phyloP scores from a whole-genome alignment of 2,329 filamentous ascomycete species.

The Xylaria sp. region DNA sequence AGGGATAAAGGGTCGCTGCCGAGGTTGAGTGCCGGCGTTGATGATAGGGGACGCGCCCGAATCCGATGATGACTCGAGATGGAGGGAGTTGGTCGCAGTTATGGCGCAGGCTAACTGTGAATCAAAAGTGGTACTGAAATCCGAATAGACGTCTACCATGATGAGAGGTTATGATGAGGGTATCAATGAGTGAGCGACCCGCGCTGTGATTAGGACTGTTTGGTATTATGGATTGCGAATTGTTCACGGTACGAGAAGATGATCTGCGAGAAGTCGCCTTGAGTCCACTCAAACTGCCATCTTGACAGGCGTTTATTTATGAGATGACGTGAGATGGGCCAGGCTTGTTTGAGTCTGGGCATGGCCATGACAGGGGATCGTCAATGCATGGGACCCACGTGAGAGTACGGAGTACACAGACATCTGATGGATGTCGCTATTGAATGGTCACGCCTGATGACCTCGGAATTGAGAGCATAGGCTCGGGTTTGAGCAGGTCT shows the following conservation, averaged over 20 bases:
- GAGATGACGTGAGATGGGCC: neutral
- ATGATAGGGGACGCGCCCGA: neutral
- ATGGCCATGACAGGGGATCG: too few relatives aligned
- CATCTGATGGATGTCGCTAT: too few relatives aligned
- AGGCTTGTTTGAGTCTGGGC: neutral
- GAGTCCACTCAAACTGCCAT: neutral
- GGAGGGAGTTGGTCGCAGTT: neutral
- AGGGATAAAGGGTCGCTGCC: constrained; percentile 35
- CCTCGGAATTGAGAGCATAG: too few relatives aligned
- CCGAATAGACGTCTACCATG: constrained; percentile 1
- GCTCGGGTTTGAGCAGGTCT: too few relatives aligned
- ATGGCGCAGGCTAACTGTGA: constrained; percentile 7
- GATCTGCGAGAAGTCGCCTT: neutral
- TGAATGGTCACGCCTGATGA: too few relatives aligned
- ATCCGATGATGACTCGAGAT: neutral
- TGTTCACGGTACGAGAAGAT: neutral
- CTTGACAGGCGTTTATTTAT: neutral
- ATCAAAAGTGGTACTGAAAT: constrained; percentile 12
- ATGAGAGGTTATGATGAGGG: constrained; percentile 17
- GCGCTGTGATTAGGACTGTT: neutral
- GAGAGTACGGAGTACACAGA: too few relatives aligned
- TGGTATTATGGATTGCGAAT: neutral
- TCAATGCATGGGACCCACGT: too few relatives aligned
- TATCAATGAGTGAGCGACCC: constrained; percentile 9
- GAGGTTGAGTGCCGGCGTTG: neutral